phyloP scores from a whole-genome alignment of 306 rosid genomes.

The Arachis stenosperma region DNA sequence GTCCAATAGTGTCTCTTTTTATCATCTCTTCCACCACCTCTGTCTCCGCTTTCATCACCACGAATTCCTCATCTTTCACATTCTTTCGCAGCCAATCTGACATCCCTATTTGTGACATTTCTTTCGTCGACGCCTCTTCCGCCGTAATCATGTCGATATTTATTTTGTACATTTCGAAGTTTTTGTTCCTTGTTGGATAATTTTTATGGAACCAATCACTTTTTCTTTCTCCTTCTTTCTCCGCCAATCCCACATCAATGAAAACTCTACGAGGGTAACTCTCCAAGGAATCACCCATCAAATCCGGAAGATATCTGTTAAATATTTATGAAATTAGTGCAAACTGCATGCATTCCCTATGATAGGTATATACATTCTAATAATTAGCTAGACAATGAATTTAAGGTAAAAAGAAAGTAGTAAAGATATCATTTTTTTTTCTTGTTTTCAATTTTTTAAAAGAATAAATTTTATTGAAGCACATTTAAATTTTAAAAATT shows the following conservation, averaged over 20 bases:
- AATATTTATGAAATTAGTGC: too few species aligned
- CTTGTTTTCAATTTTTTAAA: too few species aligned
- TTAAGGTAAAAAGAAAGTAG: too few species aligned
- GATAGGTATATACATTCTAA: too few species aligned
- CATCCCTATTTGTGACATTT: constrained; percentile 48
- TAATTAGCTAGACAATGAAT: too few species aligned
- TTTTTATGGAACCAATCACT: constrained; percentile 56
- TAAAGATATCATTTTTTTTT: too few species aligned
- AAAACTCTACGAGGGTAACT: constrained; percentile 69
- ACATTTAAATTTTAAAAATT: too few species aligned
- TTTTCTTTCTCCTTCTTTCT: constrained; percentile 54
- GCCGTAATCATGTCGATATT: constrained; percentile 42
- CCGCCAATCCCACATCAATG: constrained; percentile 63
- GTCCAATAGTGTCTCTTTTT: constrained; percentile 47
- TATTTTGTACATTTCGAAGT: constrained; percentile 68
- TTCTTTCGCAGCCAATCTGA: constrained; percentile 71
- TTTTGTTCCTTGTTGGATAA: constrained; percentile 70
- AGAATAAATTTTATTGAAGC: too few species aligned
- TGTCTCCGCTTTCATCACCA: too few species aligned
- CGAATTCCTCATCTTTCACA: constrained; percentile 36
- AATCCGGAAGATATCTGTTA: constrained; percentile 56
- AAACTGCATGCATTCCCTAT: too few species aligned
- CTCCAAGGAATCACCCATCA: constrained; percentile 77
- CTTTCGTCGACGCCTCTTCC: constrained; percentile 40
- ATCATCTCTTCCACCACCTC: constrained; percentile 35